A percentile compares a stretch with the other conserved stretches of the same genome.
Evolutionary conservation across 2,329 filamentous ascomycete genomes (phyloP).

Genomic region (Mollisiaceae sp.): DNA sequence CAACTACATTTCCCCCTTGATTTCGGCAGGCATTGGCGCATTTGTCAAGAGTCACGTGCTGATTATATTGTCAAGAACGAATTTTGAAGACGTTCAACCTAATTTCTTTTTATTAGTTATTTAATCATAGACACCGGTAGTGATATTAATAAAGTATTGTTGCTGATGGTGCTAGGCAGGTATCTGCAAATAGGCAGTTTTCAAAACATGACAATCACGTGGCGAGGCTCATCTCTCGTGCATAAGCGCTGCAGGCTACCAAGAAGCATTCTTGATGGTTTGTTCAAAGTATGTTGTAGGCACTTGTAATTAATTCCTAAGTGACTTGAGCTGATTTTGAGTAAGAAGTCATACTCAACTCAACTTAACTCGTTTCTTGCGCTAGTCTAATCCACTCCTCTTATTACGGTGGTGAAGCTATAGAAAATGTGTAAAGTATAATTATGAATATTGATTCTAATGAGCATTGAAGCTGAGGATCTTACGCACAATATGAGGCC

Average conservation of each 20-base stretch:
- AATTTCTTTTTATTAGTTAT: not conserved
- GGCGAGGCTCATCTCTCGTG: not conserved
- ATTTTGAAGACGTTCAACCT: not conserved
- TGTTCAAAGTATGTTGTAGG: no score
- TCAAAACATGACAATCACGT: not conserved
- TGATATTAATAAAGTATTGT: not conserved
- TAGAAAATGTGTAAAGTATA: no score
- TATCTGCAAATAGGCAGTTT: slow-evolving; percentile 2
- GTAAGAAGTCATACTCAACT: no score
- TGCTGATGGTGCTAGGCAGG: not conserved
- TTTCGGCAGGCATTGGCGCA: not conserved
- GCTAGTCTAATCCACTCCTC: no score
- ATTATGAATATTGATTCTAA: no score
- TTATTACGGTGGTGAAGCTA: no score
- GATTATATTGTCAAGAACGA: not conserved
- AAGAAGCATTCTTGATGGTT: not conserved
- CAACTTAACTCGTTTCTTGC: no score
- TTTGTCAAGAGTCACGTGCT: not conserved
- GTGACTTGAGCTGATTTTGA: no score
- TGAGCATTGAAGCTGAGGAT: no score
- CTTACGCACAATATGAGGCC: no score
- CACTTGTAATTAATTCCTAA: no score
- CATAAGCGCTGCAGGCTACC: not conserved
- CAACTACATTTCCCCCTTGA: not conserved
- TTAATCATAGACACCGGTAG: not conserved